Evolutionary conservation across 495 filamentous ascomycete genomes (phyloP), one percentile per base, ranked within the genome.

Genomic region (Sabuloglossum arenarium): DNA sequence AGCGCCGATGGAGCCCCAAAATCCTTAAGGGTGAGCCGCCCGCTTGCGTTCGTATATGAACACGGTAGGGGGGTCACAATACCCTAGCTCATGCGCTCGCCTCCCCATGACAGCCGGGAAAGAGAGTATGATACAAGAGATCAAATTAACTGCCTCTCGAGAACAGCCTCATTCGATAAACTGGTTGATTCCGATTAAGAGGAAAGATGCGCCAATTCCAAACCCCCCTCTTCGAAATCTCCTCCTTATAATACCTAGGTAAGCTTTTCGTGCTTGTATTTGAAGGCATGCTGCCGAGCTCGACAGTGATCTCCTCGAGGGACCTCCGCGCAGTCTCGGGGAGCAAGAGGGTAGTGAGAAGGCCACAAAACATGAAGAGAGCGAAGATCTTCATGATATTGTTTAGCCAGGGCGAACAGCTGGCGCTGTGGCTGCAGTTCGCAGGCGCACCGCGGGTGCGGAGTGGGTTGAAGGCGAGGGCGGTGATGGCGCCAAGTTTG

Each of bases 291-390:
- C n/a, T 19, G 39, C 39, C 19, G n/a, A 21, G 39, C 10, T 43
- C 39, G 10, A 43, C n/a, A 5, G 47, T 51, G 25, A 56, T 45
- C 4, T 66, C 59, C 55, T 67, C 65, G 12, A 67, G 61, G 6
- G 67, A 84, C 71, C 77, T 77, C 25, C 82, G 67, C 73, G 84
- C 85, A 9, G 83, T 88, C 73, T 88, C 84, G 0, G 78, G 78
- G 53, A 90, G 84, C 57, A 85, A 9, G 29, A 56, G 8, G 23
- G 72, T 73, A 3, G 73, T 66, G 1, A 54, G 61, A 1, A 70
- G 70, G 9, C 72, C 72, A n/a, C 73, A 28, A 8, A 74, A 58
- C 72, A 75, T 75, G 27, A 69, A 73, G 6, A 60, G 68, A 54
- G 67, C 68, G 56, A 75, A 73, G 43, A 75, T 65, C 32, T 72